Base-by-base conservation (phyloP, 805 yeast species). In the Wickerhamiella vanderwaltii region DNA sequence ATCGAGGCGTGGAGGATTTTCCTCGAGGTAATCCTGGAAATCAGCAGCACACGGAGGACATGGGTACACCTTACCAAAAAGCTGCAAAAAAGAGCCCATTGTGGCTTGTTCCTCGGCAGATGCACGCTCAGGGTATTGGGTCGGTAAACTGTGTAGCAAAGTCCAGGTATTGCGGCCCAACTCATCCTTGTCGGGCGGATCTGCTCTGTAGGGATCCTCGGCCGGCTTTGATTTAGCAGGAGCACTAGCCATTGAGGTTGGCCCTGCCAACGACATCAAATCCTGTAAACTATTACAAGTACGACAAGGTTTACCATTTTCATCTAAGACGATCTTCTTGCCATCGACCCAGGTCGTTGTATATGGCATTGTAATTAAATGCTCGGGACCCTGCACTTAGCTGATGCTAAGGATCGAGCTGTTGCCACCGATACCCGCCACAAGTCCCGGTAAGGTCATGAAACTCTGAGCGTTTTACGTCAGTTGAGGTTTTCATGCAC, bases 281-380 rank as follows among this genome's bases (percentile, higher is more conserved):
- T 88, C 96, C 31, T 75, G 59, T 28, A 88, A 62, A 0, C 86
- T 62, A 61, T 87, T 87, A 58, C 98, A 88, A 2, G 94, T 65
- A 40, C 95, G 88, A 56, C 98, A 88, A 45, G 96, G 96, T 60
- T 84, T 87, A 1, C 97, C 97, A 60, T 88, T 79, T 56, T 83
- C 77, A 55, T 83, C 95, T 44, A 82, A 75, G 17, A 84, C 61
- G 45, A 85, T 78, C 50, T 72, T 74, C 35, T 79, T 66, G 0
- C 94, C 94, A 17, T 56, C 46, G 9, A 56, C 33, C 5, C 35
- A 29, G 2, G 43, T 44, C 17, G 40, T 33, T 3, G 43, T 41
- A 25, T 46, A 46, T 6, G 43, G 32, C 46, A 44, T 44, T n/a
- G 31, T 28, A n/a, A 15, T 11, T 23, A 11, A 23, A n/a, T n/a